Conservation (phyloP, 2,329 filamentous ascomycete genomes). For the Mycosphaerella sp. region DNA sequence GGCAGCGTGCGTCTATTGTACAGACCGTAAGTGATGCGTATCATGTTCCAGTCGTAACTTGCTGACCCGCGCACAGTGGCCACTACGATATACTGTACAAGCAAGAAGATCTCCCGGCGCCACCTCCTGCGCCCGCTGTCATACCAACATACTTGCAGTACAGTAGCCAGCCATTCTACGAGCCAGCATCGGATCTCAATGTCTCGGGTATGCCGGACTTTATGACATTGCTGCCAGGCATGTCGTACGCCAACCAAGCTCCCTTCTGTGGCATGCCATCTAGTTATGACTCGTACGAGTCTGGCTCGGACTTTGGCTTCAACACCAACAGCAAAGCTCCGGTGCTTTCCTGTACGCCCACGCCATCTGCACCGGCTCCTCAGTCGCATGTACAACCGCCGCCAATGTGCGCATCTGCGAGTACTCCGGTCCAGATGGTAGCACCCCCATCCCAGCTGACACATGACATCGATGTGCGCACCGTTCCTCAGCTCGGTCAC, state of each 20-base stretch:
- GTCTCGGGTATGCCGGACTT: slow-evolving; percentile 33
- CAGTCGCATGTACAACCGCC: slow-evolving; percentile 29
- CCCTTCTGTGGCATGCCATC: slow-evolving; percentile 19
- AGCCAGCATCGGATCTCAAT: slow-evolving; percentile 28
- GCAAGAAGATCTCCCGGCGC: slow-evolving; percentile 45
- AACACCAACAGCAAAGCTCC: slow-evolving; percentile 22
- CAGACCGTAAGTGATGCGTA: slow-evolving; percentile 49
- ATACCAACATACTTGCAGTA: slow-evolving; percentile 35
- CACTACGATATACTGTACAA: slow-evolving; percentile 95
- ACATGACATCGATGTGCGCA: slow-evolving; percentile 29
- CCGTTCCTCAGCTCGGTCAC: slow-evolving; percentile 23
- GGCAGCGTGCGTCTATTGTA: slow-evolving; percentile 64
- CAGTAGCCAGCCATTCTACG: slow-evolving; percentile 23
- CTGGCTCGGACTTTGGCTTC: slow-evolving; percentile 27
- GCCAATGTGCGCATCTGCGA: slow-evolving; percentile 24
- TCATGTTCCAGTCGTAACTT: neutral
- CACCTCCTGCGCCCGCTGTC: slow-evolving; percentile 26
- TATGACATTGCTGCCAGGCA: slow-evolving; percentile 43
- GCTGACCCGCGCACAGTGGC: slow-evolving; percentile 47
- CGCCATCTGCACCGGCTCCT: slow-evolving; percentile 24
- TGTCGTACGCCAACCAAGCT: slow-evolving; percentile 34
- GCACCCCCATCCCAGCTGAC: slow-evolving; percentile 29
- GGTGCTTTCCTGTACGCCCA: slow-evolving; percentile 25
- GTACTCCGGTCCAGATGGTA: slow-evolving; percentile 27
- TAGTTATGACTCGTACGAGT: slow-evolving; percentile 20